Percentiles rank a stretch among this genome's conserved stretches.
Conservation (phyloP, 2,329 filamentous ascomycete genomes). For the Penicillium sclerotiorum region DNA sequence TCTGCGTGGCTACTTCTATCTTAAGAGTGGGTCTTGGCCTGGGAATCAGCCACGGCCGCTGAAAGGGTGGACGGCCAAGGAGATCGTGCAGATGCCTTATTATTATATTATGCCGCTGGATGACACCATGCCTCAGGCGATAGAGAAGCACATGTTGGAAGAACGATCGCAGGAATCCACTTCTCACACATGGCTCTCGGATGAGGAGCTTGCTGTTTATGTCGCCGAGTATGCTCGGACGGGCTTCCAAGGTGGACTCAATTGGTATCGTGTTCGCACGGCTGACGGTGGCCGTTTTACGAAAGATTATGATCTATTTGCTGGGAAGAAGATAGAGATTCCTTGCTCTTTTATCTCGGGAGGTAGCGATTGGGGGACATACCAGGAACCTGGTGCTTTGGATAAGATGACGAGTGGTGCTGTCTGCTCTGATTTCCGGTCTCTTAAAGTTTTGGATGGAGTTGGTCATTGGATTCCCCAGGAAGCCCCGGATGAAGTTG, state of each 20-base stretch:
- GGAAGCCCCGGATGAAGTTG: conserved; percentile 61
- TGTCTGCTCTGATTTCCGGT: conserved; percentile 57
- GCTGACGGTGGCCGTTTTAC: conserved; percentile 46
- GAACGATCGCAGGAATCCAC: conserved; percentile 47
- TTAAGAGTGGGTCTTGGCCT: conserved; percentile 66
- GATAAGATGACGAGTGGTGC: conserved; percentile 55
- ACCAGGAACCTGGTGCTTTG: conserved; percentile 66
- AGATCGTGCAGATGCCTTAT: conserved; percentile 62
- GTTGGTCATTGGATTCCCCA: conserved; percentile 73
- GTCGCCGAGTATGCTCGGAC: conserved; percentile 62
- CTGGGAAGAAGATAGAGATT: conserved; percentile 63
- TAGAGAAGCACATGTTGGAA: conserved; percentile 57
- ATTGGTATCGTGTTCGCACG: conserved; percentile 67
- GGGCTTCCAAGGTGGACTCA: conserved; percentile 67
- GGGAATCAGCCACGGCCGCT: conserved; percentile 59
- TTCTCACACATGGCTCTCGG: conserved; percentile 56
- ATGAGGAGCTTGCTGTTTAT: conserved; percentile 63
- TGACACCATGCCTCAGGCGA: conserved; percentile 61
- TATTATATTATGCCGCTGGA: conserved; percentile 69
- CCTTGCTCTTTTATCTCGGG: conserved; percentile 66
- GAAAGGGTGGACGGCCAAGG: conserved; percentile 57
- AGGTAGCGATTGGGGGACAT: conserved; percentile 67
- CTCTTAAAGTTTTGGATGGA: conserved; percentile 56
- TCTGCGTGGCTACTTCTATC: conserved; percentile 67
- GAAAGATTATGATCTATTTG: conserved; percentile 61